A percentile compares a stretch with the other conserved stretches of the same genome.
phyloP scores from a whole-genome alignment of 352 stramenopile genomes.

The Blastocystis hominis region DNA sequence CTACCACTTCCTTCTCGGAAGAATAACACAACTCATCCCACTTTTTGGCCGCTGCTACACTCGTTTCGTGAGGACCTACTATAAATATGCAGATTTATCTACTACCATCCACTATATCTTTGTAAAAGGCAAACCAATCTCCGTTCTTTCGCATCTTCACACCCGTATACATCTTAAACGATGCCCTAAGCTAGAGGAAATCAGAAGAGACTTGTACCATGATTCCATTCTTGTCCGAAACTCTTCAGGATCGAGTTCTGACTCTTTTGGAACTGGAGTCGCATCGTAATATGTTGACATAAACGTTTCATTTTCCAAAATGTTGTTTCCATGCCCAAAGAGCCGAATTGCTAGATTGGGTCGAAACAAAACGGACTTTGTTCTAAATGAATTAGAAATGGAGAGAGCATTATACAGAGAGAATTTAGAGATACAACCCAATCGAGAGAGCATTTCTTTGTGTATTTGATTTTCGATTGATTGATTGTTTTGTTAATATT shows the following conservation, averaged over 20 bases:
- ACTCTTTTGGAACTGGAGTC: neutral
- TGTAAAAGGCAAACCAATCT: slow-evolving; percentile 50
- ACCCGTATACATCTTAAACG: slow-evolving; percentile 21
- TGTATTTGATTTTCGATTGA: neutral
- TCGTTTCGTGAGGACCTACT: slow-evolving; percentile 30
- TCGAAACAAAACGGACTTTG: neutral
- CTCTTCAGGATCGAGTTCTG: neutral
- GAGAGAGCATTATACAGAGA: neutral
- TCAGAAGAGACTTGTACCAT: neutral
- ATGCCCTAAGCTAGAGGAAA: neutral
- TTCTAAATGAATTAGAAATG: neutral
- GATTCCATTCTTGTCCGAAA: slow-evolving; percentile 14
- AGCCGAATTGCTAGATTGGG: neutral
- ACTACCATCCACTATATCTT: neutral
- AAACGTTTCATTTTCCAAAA: slow-evolving; percentile 12
- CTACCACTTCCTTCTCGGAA: neutral
- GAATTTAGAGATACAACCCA: neutral
- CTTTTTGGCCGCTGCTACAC: slow-evolving; percentile 30
- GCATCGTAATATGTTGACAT: slow-evolving; percentile 34
- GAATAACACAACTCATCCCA: slow-evolving; percentile 34
- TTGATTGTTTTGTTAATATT: neutral
- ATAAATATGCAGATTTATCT: neutral
- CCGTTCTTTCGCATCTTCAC: slow-evolving; percentile 47
- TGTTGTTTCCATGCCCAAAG: neutral
- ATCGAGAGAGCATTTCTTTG: neutral